Evolutionary conservation across 306 rosid species (phyloP).

Genomic region (Trichosanthes truncata): DNA sequence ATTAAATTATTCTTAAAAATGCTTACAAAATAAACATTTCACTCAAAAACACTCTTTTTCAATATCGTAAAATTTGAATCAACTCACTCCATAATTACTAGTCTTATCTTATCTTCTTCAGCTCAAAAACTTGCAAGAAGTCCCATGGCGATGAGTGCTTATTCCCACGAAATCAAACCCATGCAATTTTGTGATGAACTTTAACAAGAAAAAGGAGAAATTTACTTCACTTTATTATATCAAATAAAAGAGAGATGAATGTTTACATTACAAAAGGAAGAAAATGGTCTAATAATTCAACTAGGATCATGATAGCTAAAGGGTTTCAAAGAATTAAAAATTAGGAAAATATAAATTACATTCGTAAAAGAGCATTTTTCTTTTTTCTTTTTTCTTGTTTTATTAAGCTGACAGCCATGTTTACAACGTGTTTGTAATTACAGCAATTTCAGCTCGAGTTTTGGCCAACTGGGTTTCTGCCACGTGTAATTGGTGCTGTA

Average conservation of each 20-base stretch:
- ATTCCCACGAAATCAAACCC: not conserved
- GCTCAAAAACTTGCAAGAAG: not conserved
- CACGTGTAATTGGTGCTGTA: slow-evolving; percentile 28
- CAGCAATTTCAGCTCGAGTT: slow-evolving; percentile 33
- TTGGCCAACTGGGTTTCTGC: slow-evolving; percentile 34
- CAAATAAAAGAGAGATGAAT: too few relatives aligned
- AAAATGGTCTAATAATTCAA: too few relatives aligned
- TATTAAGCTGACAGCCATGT: not conserved
- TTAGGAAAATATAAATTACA: not conserved
- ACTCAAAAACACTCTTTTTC: too few relatives aligned
- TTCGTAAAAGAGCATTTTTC: not conserved
- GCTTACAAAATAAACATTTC: too few relatives aligned
- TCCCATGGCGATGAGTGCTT: not conserved
- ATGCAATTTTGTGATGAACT: not conserved
- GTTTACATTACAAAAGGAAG: too few relatives aligned
- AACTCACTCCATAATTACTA: too few relatives aligned
- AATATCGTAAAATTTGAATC: too few relatives aligned
- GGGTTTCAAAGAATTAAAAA: too few relatives aligned
- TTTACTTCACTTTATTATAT: too few relatives aligned
- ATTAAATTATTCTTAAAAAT: not conserved
- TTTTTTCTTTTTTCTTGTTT: too few relatives aligned
- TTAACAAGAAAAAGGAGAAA: not conserved
- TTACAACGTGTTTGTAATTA: not conserved
- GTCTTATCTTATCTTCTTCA: too few relatives aligned
- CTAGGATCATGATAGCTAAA: too few relatives aligned